phyloP scores from a whole-genome alignment of 345 rosid species.

The Excoecaria agallocha region DNA sequence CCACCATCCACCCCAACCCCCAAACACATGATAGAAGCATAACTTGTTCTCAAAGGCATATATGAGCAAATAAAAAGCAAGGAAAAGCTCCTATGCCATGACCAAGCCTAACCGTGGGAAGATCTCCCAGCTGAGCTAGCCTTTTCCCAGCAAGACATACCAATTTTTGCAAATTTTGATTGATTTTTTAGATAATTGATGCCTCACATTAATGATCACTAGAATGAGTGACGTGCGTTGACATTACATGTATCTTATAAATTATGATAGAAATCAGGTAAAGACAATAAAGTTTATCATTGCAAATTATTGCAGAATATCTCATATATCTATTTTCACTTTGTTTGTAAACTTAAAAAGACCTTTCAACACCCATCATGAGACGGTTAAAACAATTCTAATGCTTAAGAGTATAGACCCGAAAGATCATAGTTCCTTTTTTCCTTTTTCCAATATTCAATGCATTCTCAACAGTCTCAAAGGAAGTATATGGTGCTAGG shows the following conservation, averaged over 20 bases:
- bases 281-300: background rate
- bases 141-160: background rate
- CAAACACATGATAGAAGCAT: background rate
- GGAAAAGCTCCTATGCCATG: background rate
- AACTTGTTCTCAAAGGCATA: background rate
- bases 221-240: too few relatives aligned
- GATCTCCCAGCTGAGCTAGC: background rate
- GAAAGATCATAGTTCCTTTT: too few relatives aligned
- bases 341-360: background rate
- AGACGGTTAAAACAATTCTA: background rate
- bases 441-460: too few relatives aligned
- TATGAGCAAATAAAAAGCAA: background rate
- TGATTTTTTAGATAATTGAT: background rate
- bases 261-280: background rate
- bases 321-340: background rate
- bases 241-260: too few relatives aligned
- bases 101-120: background rate
- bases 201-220: background rate
- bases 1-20: background rate
- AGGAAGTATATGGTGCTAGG: too few relatives aligned
- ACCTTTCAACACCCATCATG: constrained; percentile 1
- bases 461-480: too few relatives aligned
- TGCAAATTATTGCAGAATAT: background rate
- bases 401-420: background rate
- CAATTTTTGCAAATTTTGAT: background rate